Base-by-base conservation (phyloP, 2,329 filamentous ascomycete genomes). In the Daldinia sp. region DNA sequence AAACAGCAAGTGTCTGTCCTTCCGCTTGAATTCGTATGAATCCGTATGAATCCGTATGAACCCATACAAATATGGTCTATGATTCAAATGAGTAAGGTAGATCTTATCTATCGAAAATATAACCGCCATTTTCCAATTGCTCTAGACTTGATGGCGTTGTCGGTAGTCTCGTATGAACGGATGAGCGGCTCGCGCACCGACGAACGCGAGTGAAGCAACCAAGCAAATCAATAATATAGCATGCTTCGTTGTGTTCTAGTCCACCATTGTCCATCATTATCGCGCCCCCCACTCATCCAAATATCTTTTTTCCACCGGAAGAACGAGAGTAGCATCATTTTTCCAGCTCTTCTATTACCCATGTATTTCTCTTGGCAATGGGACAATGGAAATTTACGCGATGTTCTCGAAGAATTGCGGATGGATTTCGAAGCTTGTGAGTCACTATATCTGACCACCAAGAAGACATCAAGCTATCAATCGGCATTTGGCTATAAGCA, bases 141-240 rank as follows among this genome's bases (percentile, higher is more conserved):
- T 64, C 51, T 46, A 67, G 50, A 55, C 37, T 55, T 60, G 18
- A 35, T 67, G 64, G 66, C 56, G 57, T 59, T 33, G 15, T 65
- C 63, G 56, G 67, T 69, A 64, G 58, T 65, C 61, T 62, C 30
- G 12, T 44, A 4, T 44, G 26, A 55, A 51, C 67, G 69, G 69
- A 65, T 69, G 63, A 51, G 35, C 69, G 69, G 69, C 63, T 69
- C 69, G 69, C 20, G 58, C 60, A 71, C 69, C 69, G 66, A 39
- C 39, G 33, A 37, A 9, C 28, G 33, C 33, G 28, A 42, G 37
- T 56, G 35, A 60, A 44, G 48, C 41, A 20, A 61, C n/a, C 20
- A 62, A 69, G 13, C 35, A 33, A 63, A 53, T 57, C 35, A 39
- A 39, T 39, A 39, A 15, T 39, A 39, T 39, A 39, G 12, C 13